Conservation (phyloP, 2,329 filamentous ascomycete genomes). For the Onygenales sp. region DNA sequence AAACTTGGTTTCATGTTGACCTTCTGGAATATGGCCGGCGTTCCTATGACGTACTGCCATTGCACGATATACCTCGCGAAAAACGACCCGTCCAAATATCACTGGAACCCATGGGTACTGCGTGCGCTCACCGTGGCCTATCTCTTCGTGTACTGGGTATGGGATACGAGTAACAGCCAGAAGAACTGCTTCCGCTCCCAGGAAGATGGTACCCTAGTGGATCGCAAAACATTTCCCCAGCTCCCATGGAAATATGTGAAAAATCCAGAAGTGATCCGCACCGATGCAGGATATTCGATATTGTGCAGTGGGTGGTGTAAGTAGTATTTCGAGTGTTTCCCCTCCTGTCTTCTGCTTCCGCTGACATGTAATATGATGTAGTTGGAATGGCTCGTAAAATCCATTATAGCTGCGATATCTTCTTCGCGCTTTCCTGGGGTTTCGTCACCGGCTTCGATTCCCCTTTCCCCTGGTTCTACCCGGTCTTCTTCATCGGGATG, state of each 20-base stretch:
- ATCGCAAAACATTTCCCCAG: slow-evolving; percentile 75
- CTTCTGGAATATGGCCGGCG: slow-evolving; percentile 92
- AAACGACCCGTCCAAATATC: slow-evolving; percentile 66
- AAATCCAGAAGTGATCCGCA: slow-evolving; percentile 69
- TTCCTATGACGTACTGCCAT: slow-evolving; percentile 85
- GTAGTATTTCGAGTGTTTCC: slow-evolving; percentile 22
- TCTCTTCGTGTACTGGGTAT: slow-evolving; percentile 76
- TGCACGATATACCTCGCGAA: slow-evolving; percentile 83
- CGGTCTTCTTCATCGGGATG: slow-evolving; percentile 69
- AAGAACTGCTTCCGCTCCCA: slow-evolving; percentile 81
- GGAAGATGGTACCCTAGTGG: slow-evolving; percentile 59
- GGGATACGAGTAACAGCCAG: slow-evolving; percentile 85
- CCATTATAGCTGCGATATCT: slow-evolving; percentile 71
- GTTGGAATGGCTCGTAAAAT: slow-evolving; percentile 65
- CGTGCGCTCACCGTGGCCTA: slow-evolving; percentile 57
- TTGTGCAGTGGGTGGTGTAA: slow-evolving; percentile 73
- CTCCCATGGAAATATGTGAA: slow-evolving; percentile 74
- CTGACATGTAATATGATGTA: slow-evolving; percentile 13
- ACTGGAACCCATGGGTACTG: slow-evolving; percentile 61
- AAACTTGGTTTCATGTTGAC: slow-evolving; percentile 96
- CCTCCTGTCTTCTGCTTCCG: background rate
- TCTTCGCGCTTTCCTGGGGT: slow-evolving; percentile 68
- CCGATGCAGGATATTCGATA: slow-evolving; percentile 63
- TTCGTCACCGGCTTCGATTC: slow-evolving; percentile 65
- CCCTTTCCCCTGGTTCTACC: slow-evolving; percentile 85